Base-by-base conservation (phyloP, 306 rosid species). In the Echinosophora koreensis region DNA sequence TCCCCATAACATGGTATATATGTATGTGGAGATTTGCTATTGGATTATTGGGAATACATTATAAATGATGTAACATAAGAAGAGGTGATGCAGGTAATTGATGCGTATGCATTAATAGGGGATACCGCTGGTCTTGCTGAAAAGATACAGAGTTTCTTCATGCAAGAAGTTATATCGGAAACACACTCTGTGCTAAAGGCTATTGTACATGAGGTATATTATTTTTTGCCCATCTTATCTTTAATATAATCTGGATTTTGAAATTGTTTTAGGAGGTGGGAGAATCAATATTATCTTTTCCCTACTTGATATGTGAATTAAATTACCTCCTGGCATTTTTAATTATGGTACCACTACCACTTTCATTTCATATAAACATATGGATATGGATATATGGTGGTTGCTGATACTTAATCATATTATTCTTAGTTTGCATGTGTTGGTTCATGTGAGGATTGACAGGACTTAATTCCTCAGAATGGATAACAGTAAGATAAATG, bases 121-220 rank as follows among this genome's bases (percentile, higher is more conserved):
- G 99, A 96, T 84, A 80, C 88, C 41, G 72, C 94, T 42, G 99
- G 99, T 82, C 99, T 96, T 73, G 96, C 97, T 55, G 99, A 96
- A 81, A 96, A 96, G 91, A 89, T 96, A 83, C 99, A 96, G 79
- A 96, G 99, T 89, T 96, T 91, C 84, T 96, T 92, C 86, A 90
- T 96, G 98, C 98, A 96, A 89, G 99, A 96, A 90, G 97, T 96
- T 86, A 87, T 96, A 67, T 87, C 99, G 41, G 94, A 91, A 90
- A 92, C 97, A 39, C 96, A 96, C 81, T 83, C 83, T 70, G 88
- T 90, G 79, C 86, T 96, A 83, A 96, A 91, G 87, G 84, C 63
- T 71, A 76, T 88, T 70, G 89, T 89, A 84, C 88, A 84, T 71
- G 97, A 96, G 99, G 99, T 96, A 78, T 50, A 80, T 52, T 69